These are phyloP conservation scores for Serendipita vermifera DNA, from an alignment of 768 basidiomycete genomes.

Conservation along the genomic window DNA sequence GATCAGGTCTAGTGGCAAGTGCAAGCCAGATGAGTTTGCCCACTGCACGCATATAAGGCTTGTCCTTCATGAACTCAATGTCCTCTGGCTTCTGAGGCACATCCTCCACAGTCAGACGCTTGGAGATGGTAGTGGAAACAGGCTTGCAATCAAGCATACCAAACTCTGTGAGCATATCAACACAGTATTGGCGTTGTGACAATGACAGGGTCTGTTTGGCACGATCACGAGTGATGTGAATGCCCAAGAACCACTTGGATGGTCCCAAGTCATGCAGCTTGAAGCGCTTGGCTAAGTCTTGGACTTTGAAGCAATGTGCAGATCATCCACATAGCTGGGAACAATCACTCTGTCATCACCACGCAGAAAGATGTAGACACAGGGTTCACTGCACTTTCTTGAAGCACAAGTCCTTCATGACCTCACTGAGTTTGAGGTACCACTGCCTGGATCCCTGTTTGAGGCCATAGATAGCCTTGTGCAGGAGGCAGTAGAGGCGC, in stretches of 20 bases:
- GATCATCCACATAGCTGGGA: slow-evolving; percentile 22
- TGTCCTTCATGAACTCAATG: slow-evolving; percentile 16
- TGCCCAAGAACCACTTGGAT: slow-evolving; percentile 15
- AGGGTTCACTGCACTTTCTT: neutral
- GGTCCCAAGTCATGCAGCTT: slow-evolving; percentile 1
- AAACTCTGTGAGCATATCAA: slow-evolving; percentile 15
- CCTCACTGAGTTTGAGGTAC: slow-evolving; percentile 11
- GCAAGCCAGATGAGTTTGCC: slow-evolving; percentile 13
- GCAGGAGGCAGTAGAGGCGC: neutral
- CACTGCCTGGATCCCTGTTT: slow-evolving; percentile 19
- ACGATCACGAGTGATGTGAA: slow-evolving; percentile 16
- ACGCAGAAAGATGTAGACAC: neutral
- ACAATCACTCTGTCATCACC: slow-evolving; percentile 5
- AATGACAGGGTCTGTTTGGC: slow-evolving; percentile 6
- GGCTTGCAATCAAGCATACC: slow-evolving; percentile 12
- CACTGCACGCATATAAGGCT: slow-evolving; percentile 13
- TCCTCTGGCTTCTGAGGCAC: slow-evolving; percentile 12
- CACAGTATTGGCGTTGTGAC: slow-evolving; percentile 16
- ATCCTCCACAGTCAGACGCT: slow-evolving; percentile 6
- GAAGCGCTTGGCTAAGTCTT: neutral
- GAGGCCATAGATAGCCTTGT: slow-evolving; percentile 20
- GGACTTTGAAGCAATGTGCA: slow-evolving; percentile 20
- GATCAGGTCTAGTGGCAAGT: slow-evolving; percentile 12
- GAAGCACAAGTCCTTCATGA: slow-evolving; percentile 14
- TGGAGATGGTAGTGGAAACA: slow-evolving; percentile 16